Percentiles rank a stretch among this genome's conserved stretches.
These are phyloP conservation scores for Verticillium nubilum DNA, from an alignment of 2,329 filamentous ascomycete genomes.

Conservation along the genomic window DNA sequence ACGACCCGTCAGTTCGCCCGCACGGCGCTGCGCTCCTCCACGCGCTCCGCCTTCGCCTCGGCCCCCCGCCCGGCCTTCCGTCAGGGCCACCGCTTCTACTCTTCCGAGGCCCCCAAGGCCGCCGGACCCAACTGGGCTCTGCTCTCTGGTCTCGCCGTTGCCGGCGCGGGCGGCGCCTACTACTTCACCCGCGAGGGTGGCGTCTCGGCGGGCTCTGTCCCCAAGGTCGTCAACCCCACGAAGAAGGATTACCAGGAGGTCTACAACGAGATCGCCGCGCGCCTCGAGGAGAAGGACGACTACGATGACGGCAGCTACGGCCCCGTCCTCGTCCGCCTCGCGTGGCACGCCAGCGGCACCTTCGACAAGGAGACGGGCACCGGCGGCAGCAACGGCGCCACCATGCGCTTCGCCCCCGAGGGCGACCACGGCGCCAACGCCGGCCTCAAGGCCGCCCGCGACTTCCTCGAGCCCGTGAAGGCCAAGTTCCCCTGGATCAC, in stretches of 20 bases:
- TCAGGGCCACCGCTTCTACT: conserved; percentile 73
- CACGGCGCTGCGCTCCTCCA: conserved; percentile 52
- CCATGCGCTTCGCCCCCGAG: conserved; percentile 93
- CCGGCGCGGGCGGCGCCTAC: conserved; percentile 59
- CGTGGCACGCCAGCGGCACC: conserved; percentile 92
- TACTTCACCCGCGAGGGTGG: conserved; percentile 59
- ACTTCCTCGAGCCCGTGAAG: conserved; percentile 92
- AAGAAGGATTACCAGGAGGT: conserved; percentile 92
- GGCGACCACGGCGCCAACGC: conserved; percentile 89
- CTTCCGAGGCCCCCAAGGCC: conserved; percentile 58
- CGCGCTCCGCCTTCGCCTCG: conserved; percentile 54
- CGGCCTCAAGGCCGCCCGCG: conserved; percentile 76
- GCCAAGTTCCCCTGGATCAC: conserved; percentile 89
- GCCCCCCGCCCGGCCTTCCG: conserved; percentile 65
- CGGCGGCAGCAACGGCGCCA: conserved; percentile 92
- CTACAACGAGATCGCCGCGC: conserved; percentile 78
- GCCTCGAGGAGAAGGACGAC: conserved; percentile 82
- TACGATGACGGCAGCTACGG: conserved; percentile 97
- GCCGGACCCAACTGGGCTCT: conserved; percentile 47
- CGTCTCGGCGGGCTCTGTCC: conserved; percentile 37
- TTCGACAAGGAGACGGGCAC: conserved; percentile 85
- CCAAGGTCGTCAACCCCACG: conserved; percentile 58
- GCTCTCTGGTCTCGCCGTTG: conserved; percentile 52
- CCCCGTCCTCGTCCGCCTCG: conserved; percentile 82
- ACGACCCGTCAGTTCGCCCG: conserved; percentile 51